Evolutionary conservation across 176 grass and related monocot genomes (phyloP).

Genomic region (Triticum monococcum): DNA sequence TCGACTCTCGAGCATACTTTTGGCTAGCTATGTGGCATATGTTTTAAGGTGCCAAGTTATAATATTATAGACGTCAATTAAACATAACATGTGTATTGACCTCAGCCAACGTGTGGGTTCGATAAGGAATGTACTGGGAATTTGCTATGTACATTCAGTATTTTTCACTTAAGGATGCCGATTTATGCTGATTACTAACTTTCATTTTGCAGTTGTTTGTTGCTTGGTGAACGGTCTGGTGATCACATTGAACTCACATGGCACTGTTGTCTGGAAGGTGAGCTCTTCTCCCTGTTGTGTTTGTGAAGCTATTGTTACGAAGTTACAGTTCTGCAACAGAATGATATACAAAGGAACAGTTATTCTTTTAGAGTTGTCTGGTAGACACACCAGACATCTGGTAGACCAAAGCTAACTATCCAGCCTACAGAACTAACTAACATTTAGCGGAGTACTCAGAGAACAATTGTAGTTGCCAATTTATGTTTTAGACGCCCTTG

Average conservation of each 20-base stretch:
- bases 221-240: slow-evolving; percentile 88
- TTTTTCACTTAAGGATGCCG: background rate
- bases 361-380: background rate
- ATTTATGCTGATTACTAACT: slow-evolving; percentile 30
- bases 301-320: background rate
- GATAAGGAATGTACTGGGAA: background rate
- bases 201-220: slow-evolving; percentile 67
- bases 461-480: background rate
- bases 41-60: background rate
- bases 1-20: background rate
- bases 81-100: too few relatives aligned
- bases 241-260: slow-evolving; percentile 57
- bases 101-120: too few relatives aligned
- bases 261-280: slow-evolving; percentile 86
- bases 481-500: background rate
- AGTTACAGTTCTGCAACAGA: background rate
- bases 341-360: background rate
- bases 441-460: background rate
- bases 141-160: background rate
- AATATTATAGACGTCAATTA: background rate
- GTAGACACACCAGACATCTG: background rate
- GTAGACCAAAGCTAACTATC: background rate
- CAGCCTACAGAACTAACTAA: background rate
- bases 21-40: background rate
- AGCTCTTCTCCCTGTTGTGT: background rate